phyloP scores from a whole-genome alignment of 495 filamentous ascomycete genomes.

The Aspergillus haitiensis region DNA sequence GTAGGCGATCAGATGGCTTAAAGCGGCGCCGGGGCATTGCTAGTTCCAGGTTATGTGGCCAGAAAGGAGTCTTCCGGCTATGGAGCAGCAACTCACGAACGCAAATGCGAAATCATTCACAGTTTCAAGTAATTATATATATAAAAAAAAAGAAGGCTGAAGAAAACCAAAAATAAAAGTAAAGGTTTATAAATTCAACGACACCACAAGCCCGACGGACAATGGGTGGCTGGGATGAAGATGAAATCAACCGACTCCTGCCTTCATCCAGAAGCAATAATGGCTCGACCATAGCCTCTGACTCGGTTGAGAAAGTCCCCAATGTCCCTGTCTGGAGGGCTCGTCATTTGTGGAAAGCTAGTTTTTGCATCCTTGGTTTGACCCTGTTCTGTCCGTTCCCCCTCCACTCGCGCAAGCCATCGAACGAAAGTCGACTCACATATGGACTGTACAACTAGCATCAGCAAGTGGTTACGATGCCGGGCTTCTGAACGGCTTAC shows the following conservation, averaged over 20 bases:
- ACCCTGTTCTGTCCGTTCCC: conserved; percentile 5
- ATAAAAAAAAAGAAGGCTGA: too few species aligned
- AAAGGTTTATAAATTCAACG: too few species aligned
- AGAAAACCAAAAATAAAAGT: too few species aligned
- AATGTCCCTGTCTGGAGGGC: background rate
- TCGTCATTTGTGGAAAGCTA: conserved; percentile 2
- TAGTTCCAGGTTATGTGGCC: too few species aligned
- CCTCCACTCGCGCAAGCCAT: background rate
- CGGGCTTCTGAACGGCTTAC: conserved; percentile 28
- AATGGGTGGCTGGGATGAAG: conserved; percentile 1
- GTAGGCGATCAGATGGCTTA: too few species aligned
- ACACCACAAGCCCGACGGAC: too few species aligned
- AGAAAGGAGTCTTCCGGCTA: too few species aligned
- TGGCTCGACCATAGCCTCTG: background rate
- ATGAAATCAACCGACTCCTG: background rate
- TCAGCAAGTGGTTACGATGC: conserved; percentile 27
- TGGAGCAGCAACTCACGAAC: too few species aligned
- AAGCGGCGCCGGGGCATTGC: too few species aligned
- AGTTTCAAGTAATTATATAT: too few species aligned
- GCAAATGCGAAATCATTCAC: too few species aligned
- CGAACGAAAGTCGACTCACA: background rate
- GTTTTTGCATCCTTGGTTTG: conserved; percentile 5
- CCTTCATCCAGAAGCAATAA: background rate
- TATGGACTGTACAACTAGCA: background rate
- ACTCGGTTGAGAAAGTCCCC: background rate